A percentile compares a stretch with the other conserved stretches of the same genome.
These are phyloP conservation scores for Fusarium nisikadoi DNA, from an alignment of 2,329 filamentous ascomycete genomes.

Conservation along the genomic window DNA sequence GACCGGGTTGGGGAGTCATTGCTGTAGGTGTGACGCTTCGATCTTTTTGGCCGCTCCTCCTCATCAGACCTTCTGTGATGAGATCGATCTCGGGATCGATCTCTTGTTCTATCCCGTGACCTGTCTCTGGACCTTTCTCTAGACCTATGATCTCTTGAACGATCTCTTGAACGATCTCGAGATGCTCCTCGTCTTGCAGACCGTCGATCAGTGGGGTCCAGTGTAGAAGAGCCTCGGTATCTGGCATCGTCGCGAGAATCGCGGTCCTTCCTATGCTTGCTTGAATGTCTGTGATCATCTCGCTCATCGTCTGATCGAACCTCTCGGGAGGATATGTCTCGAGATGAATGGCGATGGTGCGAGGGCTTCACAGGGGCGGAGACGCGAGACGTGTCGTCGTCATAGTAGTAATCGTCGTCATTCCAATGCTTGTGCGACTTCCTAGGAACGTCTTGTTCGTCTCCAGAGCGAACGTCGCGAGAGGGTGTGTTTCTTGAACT, in stretches of 20 bases:
- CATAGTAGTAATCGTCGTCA: conserved; percentile 30
- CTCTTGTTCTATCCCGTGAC: conserved; percentile 15
- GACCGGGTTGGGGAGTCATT: conserved; percentile 50
- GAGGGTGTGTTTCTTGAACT: conserved; percentile 18
- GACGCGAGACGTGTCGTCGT: conserved; percentile 28
- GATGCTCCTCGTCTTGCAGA: conserved; percentile 31
- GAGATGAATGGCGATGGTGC: conserved; percentile 30
- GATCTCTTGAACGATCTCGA: conserved; percentile 22
- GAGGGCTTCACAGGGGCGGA: conserved; percentile 29
- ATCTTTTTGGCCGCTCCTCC: conserved; percentile 50
- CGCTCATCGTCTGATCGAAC: conserved; percentile 35
- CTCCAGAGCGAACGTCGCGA: conserved; percentile 32
- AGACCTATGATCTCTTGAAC: conserved; percentile 2
- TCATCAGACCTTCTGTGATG: conserved; percentile 43
- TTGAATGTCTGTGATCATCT: conserved; percentile 25
- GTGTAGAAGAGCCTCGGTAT: conserved; percentile 17
- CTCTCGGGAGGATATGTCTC: conserved; percentile 31
- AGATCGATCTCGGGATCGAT: conserved; percentile 29
- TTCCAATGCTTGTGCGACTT: conserved; percentile 25
- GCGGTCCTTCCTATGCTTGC: conserved; percentile 30
- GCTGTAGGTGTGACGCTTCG: conserved; percentile 48
- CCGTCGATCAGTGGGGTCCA: conserved; percentile 23
- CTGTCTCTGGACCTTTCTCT: conserved; percentile 6
- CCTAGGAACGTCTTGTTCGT: conserved; percentile 13
- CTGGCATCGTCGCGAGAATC: conserved; percentile 26